Base-by-base conservation (phyloP, 2,329 filamentous ascomycete species). In the Neurospora sp. region DNA sequence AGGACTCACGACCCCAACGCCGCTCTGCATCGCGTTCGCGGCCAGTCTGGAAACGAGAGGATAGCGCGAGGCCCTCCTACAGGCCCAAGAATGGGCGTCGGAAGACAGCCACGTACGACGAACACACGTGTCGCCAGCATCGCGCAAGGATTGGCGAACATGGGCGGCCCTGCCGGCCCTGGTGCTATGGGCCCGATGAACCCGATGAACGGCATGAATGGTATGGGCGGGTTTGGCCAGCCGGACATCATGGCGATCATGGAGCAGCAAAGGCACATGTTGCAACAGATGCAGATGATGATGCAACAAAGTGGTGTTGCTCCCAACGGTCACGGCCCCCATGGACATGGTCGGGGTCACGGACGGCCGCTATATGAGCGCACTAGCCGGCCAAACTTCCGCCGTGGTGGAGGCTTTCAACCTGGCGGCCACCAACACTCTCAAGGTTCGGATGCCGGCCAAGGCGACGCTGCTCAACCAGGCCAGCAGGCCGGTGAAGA, bases 211-310 rank as follows among this genome's bases (percentile, higher is more conserved):
- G 78, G 77, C 15, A 75, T 75, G 74, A 69, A 67, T 36, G 69
- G 39, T 2, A 74, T 75, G 72, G 86, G 84, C 80, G 67, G 68
- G 7, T 75, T 71, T 66, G 70, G 70, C 19, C 84, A 88, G 81
- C 80, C 83, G 75, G 84, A 80, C 82, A 87, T 79, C 83, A 91
- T 81, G 86, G 93, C 81, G 85, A 95, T 96, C 82, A 87, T 96
- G 73, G 92, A 97, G 80, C 92, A 97, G 78, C 93, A 97, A 77
- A 92, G 92, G 67, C 88, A 91, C 71, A 92, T 96, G 88, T 93
- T 97, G 88, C 87, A 89, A 69, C 90, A 94, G 76, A 84, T 93
- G 76, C 86, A 88, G 75, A 79, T 87, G 74, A 83, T 90, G 77
- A 87, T 78, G 74, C 77, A 78, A 70, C 75, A 86, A 78, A 71